Evolutionary conservation across 257 asterid species (phyloP).

Genomic region (Datura wrightii): DNA sequence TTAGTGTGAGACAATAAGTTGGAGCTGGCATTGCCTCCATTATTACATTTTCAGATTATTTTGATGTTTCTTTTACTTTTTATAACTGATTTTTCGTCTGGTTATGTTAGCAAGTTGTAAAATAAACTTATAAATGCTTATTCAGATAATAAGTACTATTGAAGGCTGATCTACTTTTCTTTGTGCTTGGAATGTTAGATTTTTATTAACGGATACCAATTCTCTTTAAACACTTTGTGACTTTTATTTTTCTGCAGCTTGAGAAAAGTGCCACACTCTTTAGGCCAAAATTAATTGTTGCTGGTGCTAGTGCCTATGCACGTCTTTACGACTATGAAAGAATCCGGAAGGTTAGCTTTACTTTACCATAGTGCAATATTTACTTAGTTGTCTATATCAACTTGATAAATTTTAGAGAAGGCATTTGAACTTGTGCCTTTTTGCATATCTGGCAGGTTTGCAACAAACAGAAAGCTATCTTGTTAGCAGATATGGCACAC

Average conservation of each 20-base stretch:
- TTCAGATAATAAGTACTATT: not conserved
- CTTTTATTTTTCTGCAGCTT: conserved; percentile 51
- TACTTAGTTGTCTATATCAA: not conserved
- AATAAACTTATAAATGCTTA: not conserved
- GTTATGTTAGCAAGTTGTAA: conserved; percentile 5
- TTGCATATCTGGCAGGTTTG: conserved; percentile 69
- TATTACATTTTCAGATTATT: not conserved
- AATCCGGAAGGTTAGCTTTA: conserved; percentile 71
- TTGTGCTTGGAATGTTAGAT: conserved; percentile 1
- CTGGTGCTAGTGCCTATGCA: conserved; percentile 99
- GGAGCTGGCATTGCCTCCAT: conserved; percentile 27
- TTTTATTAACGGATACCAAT: not conserved
- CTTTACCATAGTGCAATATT: not conserved
- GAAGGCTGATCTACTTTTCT: not conserved
- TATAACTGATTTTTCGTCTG: not conserved
- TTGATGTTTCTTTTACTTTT: conserved; percentile 20
- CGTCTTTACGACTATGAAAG: conserved; percentile 90
- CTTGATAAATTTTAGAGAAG: not conserved
- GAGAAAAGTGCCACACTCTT: conserved; percentile 93
- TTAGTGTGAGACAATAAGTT: not conserved
- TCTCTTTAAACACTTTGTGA: not conserved
- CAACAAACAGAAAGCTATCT: conserved; percentile 81
- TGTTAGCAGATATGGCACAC: conserved; percentile 99
- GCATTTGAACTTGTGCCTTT: conserved; percentile 2
- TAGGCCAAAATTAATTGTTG: conserved; percentile 92